Percentiles rank a stretch among this genome's conserved stretches.
These are phyloP conservation scores for Aspergillus sp. DNA, from an alignment of 2,329 filamentous ascomycete species.

Conservation along the genomic window DNA sequence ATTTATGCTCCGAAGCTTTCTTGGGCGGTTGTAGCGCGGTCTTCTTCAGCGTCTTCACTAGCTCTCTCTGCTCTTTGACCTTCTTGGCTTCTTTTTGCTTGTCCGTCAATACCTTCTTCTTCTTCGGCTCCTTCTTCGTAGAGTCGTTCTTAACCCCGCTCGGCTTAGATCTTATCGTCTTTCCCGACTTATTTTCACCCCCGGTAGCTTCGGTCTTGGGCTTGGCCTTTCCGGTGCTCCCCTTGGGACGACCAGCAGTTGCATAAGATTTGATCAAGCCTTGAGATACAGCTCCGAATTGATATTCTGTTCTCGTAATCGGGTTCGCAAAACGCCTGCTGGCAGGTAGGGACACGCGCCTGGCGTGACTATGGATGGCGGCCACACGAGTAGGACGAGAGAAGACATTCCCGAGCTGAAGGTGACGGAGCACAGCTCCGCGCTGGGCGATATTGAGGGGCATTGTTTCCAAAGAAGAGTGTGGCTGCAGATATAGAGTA, in stretches of 20 bases:
- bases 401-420: constrained; percentile 20
- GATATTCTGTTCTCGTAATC: constrained; percentile 7
- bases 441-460: constrained; percentile 26
- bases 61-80: constrained; percentile 23
- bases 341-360: constrained; percentile 19
- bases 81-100: constrained; percentile 25
- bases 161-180: constrained; percentile 7
- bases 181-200: constrained; percentile 7
- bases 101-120: constrained; percentile 27
- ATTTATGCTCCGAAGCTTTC: constrained; percentile 20
- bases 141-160: constrained; percentile 7
- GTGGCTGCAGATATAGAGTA: constrained; percentile 1
- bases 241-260: constrained; percentile 26
- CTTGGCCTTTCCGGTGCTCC: constrained; percentile 16
- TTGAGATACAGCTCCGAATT: constrained; percentile 12
- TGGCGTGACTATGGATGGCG: constrained; percentile 20
- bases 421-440: constrained; percentile 24
- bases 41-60: constrained; percentile 29
- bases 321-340: constrained; percentile 10
- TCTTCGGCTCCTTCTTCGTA: constrained; percentile 19
- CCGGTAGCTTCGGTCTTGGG: constrained; percentile 5
- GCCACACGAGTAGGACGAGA: constrained; percentile 21
- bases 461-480: constrained; percentile 18
- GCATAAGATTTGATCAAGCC: constrained; percentile 25
- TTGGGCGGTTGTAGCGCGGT: constrained; percentile 32